Evolutionary conservation across 345 rosid genomes (phyloP), one percentile per base, ranked within the genome.

Genomic region (Zanthoxylum bungeanum): DNA sequence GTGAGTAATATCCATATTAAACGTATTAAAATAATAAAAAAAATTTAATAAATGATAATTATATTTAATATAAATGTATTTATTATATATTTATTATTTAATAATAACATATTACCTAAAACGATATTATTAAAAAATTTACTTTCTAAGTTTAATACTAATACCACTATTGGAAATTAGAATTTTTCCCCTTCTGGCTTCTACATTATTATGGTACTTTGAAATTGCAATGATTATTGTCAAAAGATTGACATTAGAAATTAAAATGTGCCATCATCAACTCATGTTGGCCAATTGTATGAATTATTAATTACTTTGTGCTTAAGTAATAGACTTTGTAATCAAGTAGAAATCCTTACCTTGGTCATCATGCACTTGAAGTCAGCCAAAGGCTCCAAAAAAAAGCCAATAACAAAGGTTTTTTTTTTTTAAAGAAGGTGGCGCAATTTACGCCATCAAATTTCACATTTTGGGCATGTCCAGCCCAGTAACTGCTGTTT

Each of bases 371-470:
- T 17, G 37, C 39, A 28, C 28, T 40, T 28, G 51, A 56, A 49
- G 17, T 53, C 39, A 55, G 59, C 52, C 16, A 37, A 68, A 59
- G 53, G n/a, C 34, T 9, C 51, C 42, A 7, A 68, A 34, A 37
- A 22, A 51, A 37, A 24, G 61, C 60, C 62, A 19, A 28, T 19
- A 37, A 27, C 39, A 11, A 69, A 57, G 36, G 39, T 46, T 28
- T 39, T 57, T 55, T 57, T 55, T 64, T 65, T 56, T 14, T 22
- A 1, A 1, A 67, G 55, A 36, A 42, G 6, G 24, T 37, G 5
- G 55, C 72, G 39, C 40, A 55, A 69, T 69, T 56, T 69, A 28
- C 53, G 72, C 53, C 51, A 19, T 52, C 47, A 36, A 37, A 24
- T 25, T 17, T 27, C 52, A 55, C 9, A 17, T 55, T 68, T 55